Conservation (phyloP, 1,139 yeast species). For the Nadsonia starkeyi-henricii region DNA sequence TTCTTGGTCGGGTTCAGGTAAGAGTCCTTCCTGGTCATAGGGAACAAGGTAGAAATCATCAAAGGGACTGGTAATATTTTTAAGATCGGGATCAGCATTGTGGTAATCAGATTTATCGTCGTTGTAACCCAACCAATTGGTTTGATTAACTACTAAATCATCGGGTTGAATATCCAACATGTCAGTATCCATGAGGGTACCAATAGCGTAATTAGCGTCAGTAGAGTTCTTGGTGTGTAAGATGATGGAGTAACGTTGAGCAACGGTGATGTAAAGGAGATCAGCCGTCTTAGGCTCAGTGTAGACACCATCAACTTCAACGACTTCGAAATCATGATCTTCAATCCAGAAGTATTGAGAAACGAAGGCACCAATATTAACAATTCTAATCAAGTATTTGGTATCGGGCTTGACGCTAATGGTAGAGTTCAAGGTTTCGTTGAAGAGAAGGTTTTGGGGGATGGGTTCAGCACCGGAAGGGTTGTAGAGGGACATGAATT, state of each 20-base stretch:
- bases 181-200: conserved; percentile 59
- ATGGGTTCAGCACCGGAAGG: conserved; percentile 97
- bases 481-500: conserved; percentile 56
- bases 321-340: conserved; percentile 67
- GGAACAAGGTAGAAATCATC: conserved; percentile 59
- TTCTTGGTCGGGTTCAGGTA: conserved; percentile 52
- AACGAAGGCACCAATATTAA: conserved; percentile 76
- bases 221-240: conserved; percentile 52
- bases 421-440: conserved; percentile 60
- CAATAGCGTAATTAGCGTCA: conserved; percentile 55
- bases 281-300: conserved; percentile 52
- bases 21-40: conserved; percentile 32
- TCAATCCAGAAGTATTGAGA: conserved; percentile 79
- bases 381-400: conserved; percentile 64
- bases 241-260: conserved; percentile 67
- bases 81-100: conserved; percentile 25
- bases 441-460: conserved; percentile 65
- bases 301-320: conserved; percentile 71
- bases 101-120: conserved; percentile 31
- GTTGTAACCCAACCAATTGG: conserved; percentile 57
- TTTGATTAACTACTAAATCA: conserved; percentile 50
- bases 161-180: conserved; percentile 66
- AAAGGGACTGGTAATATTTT: conserved; percentile 21
- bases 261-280: conserved; percentile 52
- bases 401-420: conserved; percentile 65